Evolutionary conservation across 306 rosid genomes (phyloP).

Genomic region (apple (Malus domestica)): DNA sequence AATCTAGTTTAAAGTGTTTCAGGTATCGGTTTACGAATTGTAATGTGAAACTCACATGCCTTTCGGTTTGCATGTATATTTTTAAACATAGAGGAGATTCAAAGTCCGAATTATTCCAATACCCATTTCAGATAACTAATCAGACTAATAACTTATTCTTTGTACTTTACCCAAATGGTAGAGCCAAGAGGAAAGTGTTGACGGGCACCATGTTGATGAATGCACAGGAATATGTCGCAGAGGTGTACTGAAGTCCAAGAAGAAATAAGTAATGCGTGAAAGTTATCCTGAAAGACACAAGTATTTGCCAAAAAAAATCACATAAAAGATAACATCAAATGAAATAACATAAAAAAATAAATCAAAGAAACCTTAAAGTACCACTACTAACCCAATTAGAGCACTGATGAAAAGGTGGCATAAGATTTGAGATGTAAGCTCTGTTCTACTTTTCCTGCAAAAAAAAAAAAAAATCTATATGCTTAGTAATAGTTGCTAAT

Average conservation of each 20-base stretch:
- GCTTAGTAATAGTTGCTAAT: background rate
- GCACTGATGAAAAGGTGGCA: slow-evolving; percentile 67
- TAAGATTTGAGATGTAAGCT: slow-evolving; percentile 28
- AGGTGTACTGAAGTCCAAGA: slow-evolving; percentile 68
- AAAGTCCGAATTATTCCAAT: background rate
- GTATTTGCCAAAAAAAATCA: background rate
- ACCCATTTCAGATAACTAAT: background rate
- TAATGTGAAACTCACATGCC: no score
- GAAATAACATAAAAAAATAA: background rate
- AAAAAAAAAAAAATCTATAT: background rate
- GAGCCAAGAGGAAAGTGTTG: slow-evolving; percentile 64
- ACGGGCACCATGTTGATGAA: slow-evolving; percentile 83
- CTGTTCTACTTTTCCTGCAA: slow-evolving; percentile 50
- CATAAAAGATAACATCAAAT: background rate
- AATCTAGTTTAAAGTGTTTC: no score
- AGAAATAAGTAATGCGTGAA: slow-evolving; percentile 58
- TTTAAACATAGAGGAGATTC: background rate
- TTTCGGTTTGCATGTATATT: no score
- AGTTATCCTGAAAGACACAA: slow-evolving; percentile 45
- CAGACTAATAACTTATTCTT: background rate
- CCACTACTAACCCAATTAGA: slow-evolving; percentile 59
- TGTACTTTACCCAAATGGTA: slow-evolving; percentile 63
- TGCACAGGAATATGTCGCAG: slow-evolving; percentile 77
- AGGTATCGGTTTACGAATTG: no score
- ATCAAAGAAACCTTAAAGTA: background rate